Evolutionary conservation across 2,329 filamentous ascomycete genomes (phyloP), one percentile per base, ranked within the genome.

Genomic region (Ophiocordyceps unilateralis): DNA sequence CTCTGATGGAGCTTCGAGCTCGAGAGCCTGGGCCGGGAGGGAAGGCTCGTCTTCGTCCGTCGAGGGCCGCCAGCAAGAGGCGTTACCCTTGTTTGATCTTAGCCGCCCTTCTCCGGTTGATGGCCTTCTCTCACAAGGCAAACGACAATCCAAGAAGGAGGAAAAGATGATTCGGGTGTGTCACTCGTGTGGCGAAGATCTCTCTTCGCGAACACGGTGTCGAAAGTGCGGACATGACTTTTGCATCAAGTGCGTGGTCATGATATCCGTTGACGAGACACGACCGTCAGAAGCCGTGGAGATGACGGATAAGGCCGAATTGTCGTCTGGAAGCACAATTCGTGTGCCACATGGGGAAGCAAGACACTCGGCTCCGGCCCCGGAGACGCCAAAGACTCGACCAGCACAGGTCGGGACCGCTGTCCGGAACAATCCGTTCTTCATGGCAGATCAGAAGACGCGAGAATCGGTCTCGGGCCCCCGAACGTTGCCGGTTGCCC

Each of bases 191-290:
- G 64, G 63, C 12, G 59, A 62, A 39, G 57, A 55, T 36, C 60
- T 66, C 32, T 56, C 51, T 39, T 55, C 58, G 12, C 55, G 58
- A 24, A 56, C 56, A 9, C 59, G 59, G 39, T 76, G 70, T 48
- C 51, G 58, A 24, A 61, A 61, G 37, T 76, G 72, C 48, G 68
- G 67, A 1, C 72, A 76, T 51, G 61, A 58, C 10, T 62, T 70
- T 15, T 76, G 71, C 48, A 47, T 55, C 26, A 65, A 65, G 43
- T 75, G 71, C 48, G 57, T 53, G 9, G 60, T 57, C 38, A 59
- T 66, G 41, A 44, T 60, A 34, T 17, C 32, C 32, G n/a, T 34
- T 8, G 32, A 34, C 15, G 6, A 34, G 15, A n/a, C 32, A 6
- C 32, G 4, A 8, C 15, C 32, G 11, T 28, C 12, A 11, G 36